phyloP scores from a whole-genome alignment of 2,329 filamentous ascomycete genomes.

The Sporothrix variecibatus region DNA sequence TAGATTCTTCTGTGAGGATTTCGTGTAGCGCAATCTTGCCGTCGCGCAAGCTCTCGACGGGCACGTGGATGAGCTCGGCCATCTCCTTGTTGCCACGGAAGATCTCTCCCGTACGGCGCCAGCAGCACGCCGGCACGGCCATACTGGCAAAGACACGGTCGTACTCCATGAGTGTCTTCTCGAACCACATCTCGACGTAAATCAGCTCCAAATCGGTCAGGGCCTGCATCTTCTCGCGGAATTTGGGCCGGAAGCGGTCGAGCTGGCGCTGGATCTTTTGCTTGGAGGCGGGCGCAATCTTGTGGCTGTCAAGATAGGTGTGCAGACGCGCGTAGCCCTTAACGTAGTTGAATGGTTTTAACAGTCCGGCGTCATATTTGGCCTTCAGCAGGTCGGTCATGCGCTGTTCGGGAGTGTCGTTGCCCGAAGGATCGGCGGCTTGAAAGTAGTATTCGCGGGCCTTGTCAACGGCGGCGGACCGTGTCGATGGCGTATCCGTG shows the following conservation, averaged over 20 bases:
- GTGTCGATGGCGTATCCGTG: neutral
- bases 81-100: slow-evolving; percentile 98
- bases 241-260: slow-evolving; percentile 91
- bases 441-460: slow-evolving; percentile 94
- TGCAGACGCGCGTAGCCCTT: slow-evolving; percentile 90
- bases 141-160: slow-evolving; percentile 98
- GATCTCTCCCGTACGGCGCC: slow-evolving; percentile 94
- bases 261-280: slow-evolving; percentile 91
- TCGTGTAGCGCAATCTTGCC: slow-evolving; percentile 94
- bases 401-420: slow-evolving; percentile 82
- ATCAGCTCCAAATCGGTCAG: slow-evolving; percentile 93
- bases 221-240: slow-evolving; percentile 88
- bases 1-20: slow-evolving; percentile 89
- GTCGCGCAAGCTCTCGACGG: slow-evolving; percentile 86
- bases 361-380: slow-evolving; percentile 91
- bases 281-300: slow-evolving; percentile 74
- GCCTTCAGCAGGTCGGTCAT: slow-evolving; percentile 93
- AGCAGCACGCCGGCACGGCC: slow-evolving; percentile 97
- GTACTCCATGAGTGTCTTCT: slow-evolving; percentile 93
- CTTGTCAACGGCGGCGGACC: slow-evolving; percentile 59
- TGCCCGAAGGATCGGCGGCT: slow-evolving; percentile 88
- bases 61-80: slow-evolving; percentile 92
- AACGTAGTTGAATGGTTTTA: slow-evolving; percentile 98
- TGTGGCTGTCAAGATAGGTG: slow-evolving; percentile 85
- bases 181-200: slow-evolving; percentile 98